Percentiles rank a stretch among this genome's conserved stretches.
Evolutionary conservation across 352 stramenopile genomes (phyloP).

Genomic region (Phytophthora sp.): DNA sequence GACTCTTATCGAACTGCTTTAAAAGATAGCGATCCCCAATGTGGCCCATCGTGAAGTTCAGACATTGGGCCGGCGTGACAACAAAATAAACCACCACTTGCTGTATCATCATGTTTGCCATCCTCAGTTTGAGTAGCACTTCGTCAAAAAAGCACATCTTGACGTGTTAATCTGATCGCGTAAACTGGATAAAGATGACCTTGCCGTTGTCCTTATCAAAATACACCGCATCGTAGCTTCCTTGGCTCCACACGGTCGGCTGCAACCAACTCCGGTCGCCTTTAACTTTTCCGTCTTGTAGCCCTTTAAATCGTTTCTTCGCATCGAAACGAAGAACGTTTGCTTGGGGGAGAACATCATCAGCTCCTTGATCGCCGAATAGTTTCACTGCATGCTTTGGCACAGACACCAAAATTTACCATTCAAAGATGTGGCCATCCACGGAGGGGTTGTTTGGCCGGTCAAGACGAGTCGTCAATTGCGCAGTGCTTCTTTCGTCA

Average conservation of each 20-base stretch:
- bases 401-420: conserved; percentile 8
- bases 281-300: conserved; percentile 15
- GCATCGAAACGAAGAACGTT: conserved; percentile 6
- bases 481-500: neutral
- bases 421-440: conserved; percentile 9
- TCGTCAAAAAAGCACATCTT: conserved; percentile 30
- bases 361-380: neutral
- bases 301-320: conserved; percentile 15
- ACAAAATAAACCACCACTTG: conserved; percentile 14
- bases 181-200: conserved; percentile 33
- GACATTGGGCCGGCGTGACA: conserved; percentile 1
- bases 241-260: conserved; percentile 30
- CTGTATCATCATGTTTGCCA: neutral
- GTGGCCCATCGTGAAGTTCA: neutral
- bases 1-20: neutral
- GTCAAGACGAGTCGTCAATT: conserved; percentile 1
- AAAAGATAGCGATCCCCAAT: conserved; percentile 1
- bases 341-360: conserved; percentile 5
- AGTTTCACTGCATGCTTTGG: neutral
- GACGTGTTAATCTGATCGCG: conserved; percentile 30
- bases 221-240: conserved; percentile 35
- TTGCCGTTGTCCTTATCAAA: conserved; percentile 24
- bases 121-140: conserved; percentile 28
- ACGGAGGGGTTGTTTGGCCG: neutral
- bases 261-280: conserved; percentile 30